Evolutionary conservation across 2,329 filamentous ascomycete species (phyloP).

Genomic region (Penicillium sp.): DNA sequence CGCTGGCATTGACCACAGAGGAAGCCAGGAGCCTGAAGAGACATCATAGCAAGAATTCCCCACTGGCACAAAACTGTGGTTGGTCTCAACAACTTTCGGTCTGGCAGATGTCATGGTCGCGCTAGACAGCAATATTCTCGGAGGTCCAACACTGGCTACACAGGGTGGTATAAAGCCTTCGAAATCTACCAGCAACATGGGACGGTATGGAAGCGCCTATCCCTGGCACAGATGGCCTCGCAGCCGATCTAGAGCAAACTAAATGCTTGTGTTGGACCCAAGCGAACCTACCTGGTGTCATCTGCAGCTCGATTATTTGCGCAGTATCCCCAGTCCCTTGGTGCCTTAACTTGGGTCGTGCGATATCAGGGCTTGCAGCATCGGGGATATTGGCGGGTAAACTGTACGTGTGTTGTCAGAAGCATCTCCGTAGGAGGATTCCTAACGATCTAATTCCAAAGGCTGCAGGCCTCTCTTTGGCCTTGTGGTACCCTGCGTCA

Average conservation of each 20-base stretch:
- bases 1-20: too few relatives aligned
- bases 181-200: neutral
- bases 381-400: neutral
- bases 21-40: too few relatives aligned
- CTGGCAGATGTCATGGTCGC: neutral
- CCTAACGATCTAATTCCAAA: neutral
- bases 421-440: too few relatives aligned
- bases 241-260: neutral
- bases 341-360: neutral
- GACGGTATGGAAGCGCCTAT: neutral
- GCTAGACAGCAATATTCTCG: neutral
- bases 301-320: neutral
- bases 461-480: neutral
- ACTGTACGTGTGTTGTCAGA: neutral
- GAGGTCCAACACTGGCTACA: neutral
- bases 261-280: neutral
- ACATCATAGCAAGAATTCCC: neutral
- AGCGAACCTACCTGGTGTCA: neutral
- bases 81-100: neutral
- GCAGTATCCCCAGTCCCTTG: neutral
- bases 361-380: neutral
- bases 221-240: neutral
- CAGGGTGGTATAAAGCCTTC: too few relatives aligned
- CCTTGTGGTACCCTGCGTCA: neutral
- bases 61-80: neutral